Conservation (phyloP, 176 grass and related monocot genomes). For the Oryza glumipatula region DNA sequence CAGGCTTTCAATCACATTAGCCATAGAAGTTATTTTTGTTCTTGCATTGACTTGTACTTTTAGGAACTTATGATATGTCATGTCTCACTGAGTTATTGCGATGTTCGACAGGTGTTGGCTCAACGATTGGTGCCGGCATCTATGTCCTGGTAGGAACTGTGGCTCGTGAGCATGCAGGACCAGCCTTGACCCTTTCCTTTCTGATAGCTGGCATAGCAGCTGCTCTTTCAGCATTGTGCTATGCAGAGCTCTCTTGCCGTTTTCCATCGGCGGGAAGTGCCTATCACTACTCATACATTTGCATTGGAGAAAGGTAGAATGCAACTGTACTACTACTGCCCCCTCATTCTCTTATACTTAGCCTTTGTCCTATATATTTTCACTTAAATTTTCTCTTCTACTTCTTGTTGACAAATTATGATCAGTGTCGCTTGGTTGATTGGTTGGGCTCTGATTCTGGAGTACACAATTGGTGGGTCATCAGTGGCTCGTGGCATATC, state of each 20-base stretch:
- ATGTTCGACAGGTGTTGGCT: constrained; percentile 61
- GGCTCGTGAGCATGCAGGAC: constrained; percentile 81
- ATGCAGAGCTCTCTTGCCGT: constrained; percentile 88
- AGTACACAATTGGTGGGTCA: constrained; percentile 87
- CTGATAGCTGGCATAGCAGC: constrained; percentile 80
- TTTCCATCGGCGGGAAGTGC: constrained; percentile 91
- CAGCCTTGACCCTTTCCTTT: constrained; percentile 80
- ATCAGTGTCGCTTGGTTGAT: constrained; percentile 87
- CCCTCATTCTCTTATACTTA: neutral
- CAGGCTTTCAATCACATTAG: neutral
- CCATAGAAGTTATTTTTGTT: neutral
- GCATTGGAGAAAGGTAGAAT: constrained; percentile 86
- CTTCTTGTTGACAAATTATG: constrained; percentile 37
- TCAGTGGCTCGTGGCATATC: constrained; percentile 92
- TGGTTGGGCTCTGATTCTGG: constrained; percentile 90
- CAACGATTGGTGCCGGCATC: constrained; percentile 81
- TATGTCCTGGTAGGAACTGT: constrained; percentile 94
- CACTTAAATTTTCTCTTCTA: neutral
- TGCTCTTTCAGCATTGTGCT: constrained; percentile 81
- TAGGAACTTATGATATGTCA: neutral
- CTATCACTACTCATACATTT: constrained; percentile 94
- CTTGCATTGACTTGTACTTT: constrained; percentile 9
- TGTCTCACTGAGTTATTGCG: constrained; percentile 29
- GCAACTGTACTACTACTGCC: neutral
- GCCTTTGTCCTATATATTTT: neutral